A percentile compares a stretch with the other conserved stretches of the same genome.
Conservation (phyloP, 768 basidiomycete genomes). For the Tricholoma saponaceum region DNA sequence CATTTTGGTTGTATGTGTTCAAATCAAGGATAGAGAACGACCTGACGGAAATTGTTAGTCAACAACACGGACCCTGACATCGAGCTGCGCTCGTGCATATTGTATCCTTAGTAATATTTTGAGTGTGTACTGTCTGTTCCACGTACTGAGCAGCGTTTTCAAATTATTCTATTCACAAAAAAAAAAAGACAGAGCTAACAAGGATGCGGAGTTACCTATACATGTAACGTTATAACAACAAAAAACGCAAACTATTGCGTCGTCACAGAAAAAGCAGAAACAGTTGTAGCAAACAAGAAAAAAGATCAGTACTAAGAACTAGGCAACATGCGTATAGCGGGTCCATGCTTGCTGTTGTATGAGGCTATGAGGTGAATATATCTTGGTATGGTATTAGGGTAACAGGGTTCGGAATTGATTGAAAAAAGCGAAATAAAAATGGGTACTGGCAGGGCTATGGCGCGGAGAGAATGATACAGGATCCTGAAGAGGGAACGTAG, state of each 20-base stretch:
- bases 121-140: too few species aligned
- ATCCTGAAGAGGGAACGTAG: neutral
- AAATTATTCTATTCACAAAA: neutral
- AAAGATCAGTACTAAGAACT: neutral
- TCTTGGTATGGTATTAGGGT: slow-evolving; percentile 2
- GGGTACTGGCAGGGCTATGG: too few species aligned
- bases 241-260: neutral
- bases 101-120: too few species aligned
- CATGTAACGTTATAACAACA: neutral
- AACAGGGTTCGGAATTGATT: neutral
- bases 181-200: neutral
- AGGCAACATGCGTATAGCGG: neutral
- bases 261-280: neutral
- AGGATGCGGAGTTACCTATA: neutral
- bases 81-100: too few species aligned
- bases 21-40: too few species aligned
- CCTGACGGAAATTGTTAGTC: too few species aligned
- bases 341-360: slow-evolving; percentile 1
- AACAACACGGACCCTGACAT: too few species aligned
- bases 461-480: neutral
- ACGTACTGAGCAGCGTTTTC: neutral
- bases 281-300: neutral
- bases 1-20: too few species aligned
- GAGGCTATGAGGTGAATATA: neutral
- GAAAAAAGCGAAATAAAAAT: neutral